Evolutionary conservation across 23 red algal species (phyloP).

Genomic region (Gracilaria domingensis): DNA sequence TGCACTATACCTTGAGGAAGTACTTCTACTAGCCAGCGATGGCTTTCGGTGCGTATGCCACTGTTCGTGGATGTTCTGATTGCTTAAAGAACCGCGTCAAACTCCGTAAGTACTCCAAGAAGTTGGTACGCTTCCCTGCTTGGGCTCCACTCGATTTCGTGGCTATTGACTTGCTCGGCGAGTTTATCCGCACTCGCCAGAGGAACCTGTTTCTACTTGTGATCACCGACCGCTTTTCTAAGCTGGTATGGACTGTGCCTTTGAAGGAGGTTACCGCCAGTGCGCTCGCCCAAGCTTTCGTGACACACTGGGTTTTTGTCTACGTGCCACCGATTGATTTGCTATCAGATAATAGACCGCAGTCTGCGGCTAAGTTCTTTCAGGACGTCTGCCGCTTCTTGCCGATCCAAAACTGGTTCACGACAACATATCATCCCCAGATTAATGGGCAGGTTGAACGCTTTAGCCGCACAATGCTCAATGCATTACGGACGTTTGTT

Average conservation of each 20-base stretch:
- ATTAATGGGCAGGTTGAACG: not conserved
- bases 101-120: slow-evolving; percentile 4
- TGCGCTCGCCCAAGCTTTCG: not conserved
- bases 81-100: not conserved
- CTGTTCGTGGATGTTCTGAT: not conserved
- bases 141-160: not conserved
- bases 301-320: not conserved
- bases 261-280: not conserved
- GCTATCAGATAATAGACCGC: not conserved
- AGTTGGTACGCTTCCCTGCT: not conserved
- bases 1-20: not conserved
- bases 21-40: slow-evolving; percentile 52
- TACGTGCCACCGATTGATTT: not conserved
- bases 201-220: not conserved
- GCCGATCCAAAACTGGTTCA: not conserved
- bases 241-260: not conserved
- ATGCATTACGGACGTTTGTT: not conserved
- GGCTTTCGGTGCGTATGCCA: not conserved
- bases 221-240: not conserved
- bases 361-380: slow-evolving; percentile 15
- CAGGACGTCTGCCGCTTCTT: not conserved
- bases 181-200: not conserved
- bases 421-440: slow-evolving; percentile 5
- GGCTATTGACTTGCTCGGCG: not conserved
- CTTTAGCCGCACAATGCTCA: not conserved